Evolutionary conservation across 306 rosid genomes (phyloP).

Genomic region (Sicyos edulis): DNA sequence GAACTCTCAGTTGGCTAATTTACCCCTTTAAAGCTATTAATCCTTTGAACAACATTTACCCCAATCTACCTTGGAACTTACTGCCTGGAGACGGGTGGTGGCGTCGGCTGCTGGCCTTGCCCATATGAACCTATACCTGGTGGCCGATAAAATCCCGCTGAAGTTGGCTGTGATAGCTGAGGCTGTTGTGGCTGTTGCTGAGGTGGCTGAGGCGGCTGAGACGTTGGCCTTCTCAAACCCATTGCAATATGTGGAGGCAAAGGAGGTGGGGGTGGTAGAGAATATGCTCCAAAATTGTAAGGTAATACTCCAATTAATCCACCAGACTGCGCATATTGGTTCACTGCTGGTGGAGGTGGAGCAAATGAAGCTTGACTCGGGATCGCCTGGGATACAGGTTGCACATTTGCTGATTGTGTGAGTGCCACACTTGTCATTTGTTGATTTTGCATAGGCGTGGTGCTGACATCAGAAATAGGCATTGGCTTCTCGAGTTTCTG

Average conservation of each 20-base stretch:
- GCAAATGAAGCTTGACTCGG: constrained; percentile 49
- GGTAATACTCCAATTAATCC: constrained; percentile 51
- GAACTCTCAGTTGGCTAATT: constrained; percentile 25
- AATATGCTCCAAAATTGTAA: constrained; percentile 52
- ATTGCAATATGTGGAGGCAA: constrained; percentile 56
- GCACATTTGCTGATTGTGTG: constrained; percentile 39
- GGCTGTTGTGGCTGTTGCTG: too few species aligned
- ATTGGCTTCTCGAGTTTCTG: constrained; percentile 60
- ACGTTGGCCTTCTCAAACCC: constrained; percentile 48
- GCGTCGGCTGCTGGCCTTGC: constrained; percentile 60
- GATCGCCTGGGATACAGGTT: constrained; percentile 41
- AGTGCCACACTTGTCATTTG: constrained; percentile 30
- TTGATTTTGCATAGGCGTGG: constrained; percentile 41
- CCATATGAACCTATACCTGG: constrained; percentile 73
- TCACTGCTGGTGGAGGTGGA: constrained; percentile 38
- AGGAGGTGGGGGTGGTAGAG: constrained; percentile 76
- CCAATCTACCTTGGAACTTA: constrained; percentile 31
- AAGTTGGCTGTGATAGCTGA: constrained; percentile 45
- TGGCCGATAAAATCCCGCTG: constrained; percentile 65
- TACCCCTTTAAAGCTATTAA: constrained; percentile 21
- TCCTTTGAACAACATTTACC: not conserved
- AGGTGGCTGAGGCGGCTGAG: too few species aligned
- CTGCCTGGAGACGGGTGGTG: constrained; percentile 72
- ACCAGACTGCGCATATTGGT: constrained; percentile 63
- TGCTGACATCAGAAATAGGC: constrained; percentile 36